Base-by-base conservation (phyloP, 164 flowering plant genomes). In the Saururus chinensis region DNA sequence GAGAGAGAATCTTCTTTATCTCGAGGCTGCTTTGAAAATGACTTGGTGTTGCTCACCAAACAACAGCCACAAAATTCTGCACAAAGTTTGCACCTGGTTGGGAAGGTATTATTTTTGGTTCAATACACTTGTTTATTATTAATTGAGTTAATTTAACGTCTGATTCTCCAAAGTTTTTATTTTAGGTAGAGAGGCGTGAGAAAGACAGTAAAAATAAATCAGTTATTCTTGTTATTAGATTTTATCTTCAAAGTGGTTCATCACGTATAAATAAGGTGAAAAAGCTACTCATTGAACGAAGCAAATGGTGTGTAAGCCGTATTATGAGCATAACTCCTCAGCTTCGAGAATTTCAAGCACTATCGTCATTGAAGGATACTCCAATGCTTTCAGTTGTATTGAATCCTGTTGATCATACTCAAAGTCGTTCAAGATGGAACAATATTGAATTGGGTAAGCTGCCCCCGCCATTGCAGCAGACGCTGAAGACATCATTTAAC, bases 341-440 rank as follows among this genome's bases (percentile, higher is more conserved):
- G 69, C 80, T 88, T 64, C 79, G 98, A 66, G 98, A 92, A 78
- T 92, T 92, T 71, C 98, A 92, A 70, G 98, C 96, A 53, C 78
- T 92, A 20, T 86, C 98, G 51, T 83, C 96, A 26, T 61, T 84
- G 42, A 85, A 71, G 57, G 79, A 75, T 64, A 92, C 86, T n/a
- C 98, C 97, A 60, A 64, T 90, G 24, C 82, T 89, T 64, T 82
- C 92, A 48, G 52, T 77, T 30, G 83, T 92, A 68, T 76, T 92
- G 73, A 79, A 77, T 60, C 97, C 98, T 49, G 56, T 57, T 55
- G 63, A 26, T 66, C 67, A 49, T 73, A 62, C 77, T 66, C 30
- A 7, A 56, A 49, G 48, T 61, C 8, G 7, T 60, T 22, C 63
- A 61, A 72, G 70, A 67, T 54, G 68, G 0, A 74, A 61, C 66